Base-by-base conservation (phyloP, 805 yeast species). In the Candida vartiovaarae region DNA sequence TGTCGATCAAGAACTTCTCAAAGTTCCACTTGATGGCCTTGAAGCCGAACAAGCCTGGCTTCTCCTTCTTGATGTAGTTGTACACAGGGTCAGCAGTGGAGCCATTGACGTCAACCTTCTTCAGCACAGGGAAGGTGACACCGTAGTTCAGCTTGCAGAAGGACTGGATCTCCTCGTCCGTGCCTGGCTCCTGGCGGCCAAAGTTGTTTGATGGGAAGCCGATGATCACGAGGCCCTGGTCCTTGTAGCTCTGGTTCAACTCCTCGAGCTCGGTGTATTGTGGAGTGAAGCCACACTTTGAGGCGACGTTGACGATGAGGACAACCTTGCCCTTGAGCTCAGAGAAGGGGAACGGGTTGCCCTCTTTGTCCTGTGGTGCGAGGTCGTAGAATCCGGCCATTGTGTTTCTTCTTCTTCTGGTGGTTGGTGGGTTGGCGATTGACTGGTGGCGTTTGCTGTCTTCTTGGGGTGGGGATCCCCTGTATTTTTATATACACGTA, bases 171-270 rank as follows among this genome's bases (percentile, higher is more conserved):
- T 85, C 90, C 41, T 80, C 75, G 38, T 75, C 78, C 11, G 73
- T 60, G 23, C 83, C 83, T 38, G 68, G 95, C 80, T 71, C 95
- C 83, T 75, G 95, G 75, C 60, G 75, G 33, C 85, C 93, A 58
- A 88, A 88, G 65, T 89, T 96, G 66, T 86, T 85, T 66, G 95
- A 84, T 43, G 96, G 96, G 76, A 89, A 87, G 2, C 88, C 96
- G 35, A 88, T 50, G 42, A 88, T 73, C 42, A 67, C 81, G 32
- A 88, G 67, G 6, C 89, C 95, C 51, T 76, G 57, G 44, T 75
- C 80, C 42, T 73, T 66, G 67, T 82, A 84, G 60, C 81, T 80
- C 48, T 80, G 66, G 68, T 86, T 76, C 15, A 89, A 63, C 36
- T 64, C 71, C 67, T 88, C 90, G 32, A 88, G 68, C 48, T 82